Base-by-base conservation (phyloP, 2,329 filamentous ascomycete species). In the Knoxdaviesia capensis region DNA sequence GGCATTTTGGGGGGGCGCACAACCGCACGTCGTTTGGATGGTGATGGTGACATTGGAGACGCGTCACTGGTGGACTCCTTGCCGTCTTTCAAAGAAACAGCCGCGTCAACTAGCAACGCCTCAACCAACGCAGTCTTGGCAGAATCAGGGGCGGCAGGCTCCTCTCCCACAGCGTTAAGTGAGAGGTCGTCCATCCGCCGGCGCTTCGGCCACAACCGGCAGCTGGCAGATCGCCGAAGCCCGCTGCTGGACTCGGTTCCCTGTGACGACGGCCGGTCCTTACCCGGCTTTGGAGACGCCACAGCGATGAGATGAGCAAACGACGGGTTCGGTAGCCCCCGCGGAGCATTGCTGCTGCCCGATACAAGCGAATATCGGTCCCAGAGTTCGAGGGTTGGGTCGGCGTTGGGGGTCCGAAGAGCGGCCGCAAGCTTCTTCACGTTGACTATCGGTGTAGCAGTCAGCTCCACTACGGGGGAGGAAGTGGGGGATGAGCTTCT, bases 361-460 rank as follows among this genome's bases (percentile, higher is more conserved):
- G 65, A 30, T 48, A 46, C 60, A 42, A 74, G 58, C 34, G 79
- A 71, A 53, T 83, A 85, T 41, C 79, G 74, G 50, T 80, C 81
- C 82, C 82, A 88, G 2, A 87, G 59, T 48, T 87, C 80, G 32
- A 78, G 59, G 3, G 79, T 80, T 34, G 82, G 78, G 51, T 87
- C 80, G 32, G 75, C 69, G 48, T 79, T 72, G 8, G 77, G 77
- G 1, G 78, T 80, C 48, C 70, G 76, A 37, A 82, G 57, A 1
- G 71, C 63, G 42, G 68, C 63, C 35, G 70, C 68, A 36, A 78
- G 58, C 47, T 67, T 65, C 51, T 73, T 68, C 35, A 77, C 59
- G 49, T 80, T 73, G 46, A 77, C 60, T 0, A 66, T 52, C 6
- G 65, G 62, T 1, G 61, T 59, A 30, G 54, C 57, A 5, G 58